Percentiles rank a stretch among this genome's conserved stretches.
These are phyloP conservation scores for Bryopsis sp. DNA, from an alignment of 139 green algal species.

Conservation along the genomic window DNA sequence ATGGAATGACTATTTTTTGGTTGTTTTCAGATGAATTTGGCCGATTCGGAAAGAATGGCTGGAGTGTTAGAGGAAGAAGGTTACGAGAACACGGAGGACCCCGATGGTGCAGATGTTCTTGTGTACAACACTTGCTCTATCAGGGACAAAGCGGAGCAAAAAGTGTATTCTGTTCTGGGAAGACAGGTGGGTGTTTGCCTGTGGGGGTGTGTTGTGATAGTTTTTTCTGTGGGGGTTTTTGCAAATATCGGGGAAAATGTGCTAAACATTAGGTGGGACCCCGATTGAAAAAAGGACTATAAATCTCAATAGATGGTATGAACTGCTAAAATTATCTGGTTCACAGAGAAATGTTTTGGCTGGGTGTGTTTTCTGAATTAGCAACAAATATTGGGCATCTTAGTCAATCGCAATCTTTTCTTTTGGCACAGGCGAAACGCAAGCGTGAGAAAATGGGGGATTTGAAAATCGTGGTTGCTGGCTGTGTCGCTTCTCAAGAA, in stretches of 20 bases:
- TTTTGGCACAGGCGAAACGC: conserved; percentile 58
- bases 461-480: conserved; percentile 82
- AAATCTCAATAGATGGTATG: too few species aligned
- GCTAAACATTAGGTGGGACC: too few species aligned
- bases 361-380: too few species aligned
- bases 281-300: too few species aligned
- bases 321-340: too few species aligned
- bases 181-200: conserved; percentile 35
- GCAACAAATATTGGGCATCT: too few species aligned
- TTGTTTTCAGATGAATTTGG: conserved; percentile 95
- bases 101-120: conserved; percentile 77
- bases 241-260: too few species aligned
- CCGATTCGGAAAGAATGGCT: conserved; percentile 93
- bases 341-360: too few species aligned
- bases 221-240: too few species aligned
- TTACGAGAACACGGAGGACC: conserved; percentile 68
- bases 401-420: neutral
- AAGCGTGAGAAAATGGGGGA: conserved; percentile 59
- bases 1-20: too few species aligned
- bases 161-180: conserved; percentile 88
- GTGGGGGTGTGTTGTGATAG: too few species aligned
- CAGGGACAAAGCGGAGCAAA: conserved; percentile 91
- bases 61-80: conserved; percentile 77
- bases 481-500: conserved; percentile 89
- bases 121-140: conserved; percentile 99